Evolutionary conservation across 306 rosid genomes (phyloP), one percentile per base, ranked within the genome.

Genomic region (Lagenaria siceraria): DNA sequence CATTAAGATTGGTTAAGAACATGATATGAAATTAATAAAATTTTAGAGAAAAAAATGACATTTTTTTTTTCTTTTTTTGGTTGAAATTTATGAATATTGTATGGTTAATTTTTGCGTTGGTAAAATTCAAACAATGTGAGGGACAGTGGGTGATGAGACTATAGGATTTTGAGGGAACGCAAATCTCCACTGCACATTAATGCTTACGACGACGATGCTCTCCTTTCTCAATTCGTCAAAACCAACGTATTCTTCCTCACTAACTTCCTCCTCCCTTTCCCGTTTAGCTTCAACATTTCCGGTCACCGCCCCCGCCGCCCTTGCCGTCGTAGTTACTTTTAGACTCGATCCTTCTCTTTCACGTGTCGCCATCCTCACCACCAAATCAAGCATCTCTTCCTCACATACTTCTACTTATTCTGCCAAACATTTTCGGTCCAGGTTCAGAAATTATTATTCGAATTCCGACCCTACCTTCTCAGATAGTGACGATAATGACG

Each of bases 401-500:
- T 71, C 46, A 33, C 2, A 68, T 33, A 4, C 55, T 46, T 12
- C 42, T 78, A 31, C 77, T 9, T 13, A 38, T 14, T 13, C 70
- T 10, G 27, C 74, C 49, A 17, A 69, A 63, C 71, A 49, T 59
- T 27, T 46, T 10, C 58, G 35, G 24, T 64, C 54, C 46, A 35
- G 29, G 17, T 71, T 51, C 61, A 53, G 54, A 12, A 46, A n/a
- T 15, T 70, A 75, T 7, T 85, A 87, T 70, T 83, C 89, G 59
- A 81, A 83, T 49, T 27, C 81, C 55, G 76, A 88, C 19, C 63
- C 84, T 51, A 25, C 79, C 49, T 25, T 35, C 73, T 52, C 71
- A 48, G 81, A 35, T 7, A 81, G 75, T 2, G 78, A 64, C 8
- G 76, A 68, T 3, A 31, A 76, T 14, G 74, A 22, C 33, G 78